Percentiles rank a stretch among this genome's conserved stretches.
These are phyloP conservation scores for Suhomyces kilbournensis DNA, from an alignment of 805 yeast species.

Conservation along the genomic window DNA sequence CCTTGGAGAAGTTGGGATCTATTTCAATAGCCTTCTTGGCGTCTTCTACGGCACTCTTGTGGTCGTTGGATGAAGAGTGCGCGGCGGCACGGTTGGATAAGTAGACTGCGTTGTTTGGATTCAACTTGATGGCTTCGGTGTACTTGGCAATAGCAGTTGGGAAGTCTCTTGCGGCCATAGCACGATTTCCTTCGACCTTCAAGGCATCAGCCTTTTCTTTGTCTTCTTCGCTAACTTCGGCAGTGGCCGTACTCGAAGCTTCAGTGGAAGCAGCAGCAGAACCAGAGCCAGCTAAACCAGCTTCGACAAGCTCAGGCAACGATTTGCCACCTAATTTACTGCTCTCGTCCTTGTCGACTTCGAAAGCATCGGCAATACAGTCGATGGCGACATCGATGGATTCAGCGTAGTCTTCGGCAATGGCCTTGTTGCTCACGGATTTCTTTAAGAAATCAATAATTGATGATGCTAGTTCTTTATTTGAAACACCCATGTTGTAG, in stretches of 20 bases:
- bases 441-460: constrained; percentile 69
- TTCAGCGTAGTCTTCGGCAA: constrained; percentile 77
- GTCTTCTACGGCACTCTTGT: constrained; percentile 75
- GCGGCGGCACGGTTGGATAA: constrained; percentile 97
- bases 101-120: constrained; percentile 76
- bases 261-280: constrained; percentile 14
- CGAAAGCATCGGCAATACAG: constrained; percentile 85
- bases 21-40: constrained; percentile 77
- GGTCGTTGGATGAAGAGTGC: constrained; percentile 71
- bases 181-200: constrained; percentile 85
- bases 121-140: constrained; percentile 70
- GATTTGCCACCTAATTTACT: constrained; percentile 47
- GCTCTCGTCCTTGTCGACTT: constrained; percentile 52
- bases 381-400: constrained; percentile 92
- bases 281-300: constrained; percentile 7
- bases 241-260: constrained; percentile 22
- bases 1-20: constrained; percentile 83
- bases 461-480: constrained; percentile 66
- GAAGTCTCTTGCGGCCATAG: constrained; percentile 76
- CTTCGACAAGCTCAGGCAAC: constrained; percentile 44
- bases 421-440: constrained; percentile 56
- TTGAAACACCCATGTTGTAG: constrained; percentile 42
- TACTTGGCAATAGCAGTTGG: constrained; percentile 71
- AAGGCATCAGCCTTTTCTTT: constrained; percentile 76
- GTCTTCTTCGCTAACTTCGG: constrained; percentile 47